Evolutionary conservation across 108 stramenopile genomes (phyloP).

Genomic region (Seminavis robusta): DNA sequence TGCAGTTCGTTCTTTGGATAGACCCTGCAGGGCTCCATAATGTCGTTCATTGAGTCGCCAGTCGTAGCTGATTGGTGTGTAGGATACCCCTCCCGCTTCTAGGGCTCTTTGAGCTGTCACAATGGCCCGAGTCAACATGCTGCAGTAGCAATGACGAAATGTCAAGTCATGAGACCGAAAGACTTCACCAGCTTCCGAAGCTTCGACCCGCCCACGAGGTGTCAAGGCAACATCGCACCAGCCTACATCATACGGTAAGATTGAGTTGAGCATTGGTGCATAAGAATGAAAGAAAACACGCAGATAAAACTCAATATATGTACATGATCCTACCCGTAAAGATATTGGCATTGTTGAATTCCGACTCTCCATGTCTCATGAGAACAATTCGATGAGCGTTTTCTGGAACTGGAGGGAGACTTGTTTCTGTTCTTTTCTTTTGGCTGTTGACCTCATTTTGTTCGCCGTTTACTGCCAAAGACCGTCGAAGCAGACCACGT

Average conservation of each 20-base stretch:
- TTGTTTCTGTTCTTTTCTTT: neutral
- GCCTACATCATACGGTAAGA: no score
- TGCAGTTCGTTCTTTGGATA: conserved; percentile 52
- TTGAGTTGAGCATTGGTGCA: conserved; percentile 12
- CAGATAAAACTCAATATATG: neutral
- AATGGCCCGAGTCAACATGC: conserved; percentile 25
- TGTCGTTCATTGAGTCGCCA: conserved; percentile 53
- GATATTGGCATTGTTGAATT: conserved; percentile 43
- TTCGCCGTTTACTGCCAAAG: no score
- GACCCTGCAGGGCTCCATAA: conserved; percentile 54
- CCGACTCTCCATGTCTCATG: conserved; percentile 32
- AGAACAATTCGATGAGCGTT: conserved; percentile 18
- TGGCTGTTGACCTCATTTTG: no score
- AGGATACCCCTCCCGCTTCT: conserved; percentile 19
- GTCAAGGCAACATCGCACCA: conserved; percentile 31
- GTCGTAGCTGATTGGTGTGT: conserved; percentile 28
- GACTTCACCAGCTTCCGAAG: conserved; percentile 27
- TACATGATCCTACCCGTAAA: conserved; percentile 19
- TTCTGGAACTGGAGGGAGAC: conserved; percentile 18
- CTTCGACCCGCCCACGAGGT: conserved; percentile 21
- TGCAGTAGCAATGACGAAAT: conserved; percentile 30
- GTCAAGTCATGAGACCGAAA: conserved; percentile 13
- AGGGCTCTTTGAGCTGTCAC: conserved; percentile 23
- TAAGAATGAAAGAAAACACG: neutral
- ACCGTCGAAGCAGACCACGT: no score